A percentile compares a stretch with the other conserved stretches of the same genome.
Evolutionary conservation across 345 rosid genomes (phyloP).

Genomic region (Rhizophora mangle): DNA sequence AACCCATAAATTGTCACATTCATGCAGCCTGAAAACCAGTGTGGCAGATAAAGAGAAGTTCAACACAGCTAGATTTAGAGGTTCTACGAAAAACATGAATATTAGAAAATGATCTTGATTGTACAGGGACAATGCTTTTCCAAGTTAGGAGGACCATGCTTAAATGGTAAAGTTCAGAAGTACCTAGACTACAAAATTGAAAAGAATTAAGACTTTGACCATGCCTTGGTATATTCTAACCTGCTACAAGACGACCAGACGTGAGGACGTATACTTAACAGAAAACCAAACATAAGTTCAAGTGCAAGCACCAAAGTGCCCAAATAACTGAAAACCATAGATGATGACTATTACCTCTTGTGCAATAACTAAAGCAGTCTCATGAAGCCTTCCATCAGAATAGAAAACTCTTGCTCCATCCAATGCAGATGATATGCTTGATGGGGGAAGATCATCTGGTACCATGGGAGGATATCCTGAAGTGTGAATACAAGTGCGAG

Average conservation of each 20-base stretch:
- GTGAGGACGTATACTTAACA: neutral
- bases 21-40: neutral
- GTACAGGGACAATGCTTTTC: neutral
- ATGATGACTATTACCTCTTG: constrained; percentile 55
- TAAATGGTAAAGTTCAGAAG: neutral
- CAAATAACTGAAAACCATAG: constrained; percentile 1
- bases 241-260: neutral
- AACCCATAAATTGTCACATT: neutral
- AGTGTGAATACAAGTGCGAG: constrained; percentile 91
- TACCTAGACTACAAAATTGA: neutral
- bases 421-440: constrained; percentile 51
- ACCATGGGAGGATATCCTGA: constrained; percentile 72
- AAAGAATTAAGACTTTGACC: neutral
- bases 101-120: too few species aligned
- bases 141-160: neutral
- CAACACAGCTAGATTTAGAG: too few species aligned
- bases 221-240: too few species aligned
- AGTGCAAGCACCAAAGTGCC: constrained; percentile 2
- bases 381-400: constrained; percentile 66
- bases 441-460: constrained; percentile 52
- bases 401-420: constrained; percentile 58
- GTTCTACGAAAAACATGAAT: too few species aligned
- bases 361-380: constrained; percentile 59
- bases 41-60: neutral
- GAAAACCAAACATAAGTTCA: neutral